These are phyloP conservation scores for Colletotrichum coccodes DNA, from an alignment of 2,329 filamentous ascomycete genomes.

Conservation along the genomic window DNA sequence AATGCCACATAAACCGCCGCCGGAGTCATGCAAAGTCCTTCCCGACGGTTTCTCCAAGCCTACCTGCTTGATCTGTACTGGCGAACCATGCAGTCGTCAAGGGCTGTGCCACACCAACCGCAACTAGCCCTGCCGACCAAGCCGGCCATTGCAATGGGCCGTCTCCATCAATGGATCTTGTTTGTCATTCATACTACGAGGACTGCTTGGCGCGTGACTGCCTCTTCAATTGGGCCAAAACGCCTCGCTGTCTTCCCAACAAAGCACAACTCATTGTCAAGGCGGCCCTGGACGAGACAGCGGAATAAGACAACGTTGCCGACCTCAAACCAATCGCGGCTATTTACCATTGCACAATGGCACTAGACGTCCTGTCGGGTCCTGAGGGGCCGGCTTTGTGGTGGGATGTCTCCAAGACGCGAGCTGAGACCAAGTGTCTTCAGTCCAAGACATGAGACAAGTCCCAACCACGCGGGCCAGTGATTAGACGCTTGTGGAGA, in stretches of 20 bases:
- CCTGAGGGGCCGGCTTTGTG: neutral
- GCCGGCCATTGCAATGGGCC: slow-evolving; percentile 9
- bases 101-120: slow-evolving; percentile 24
- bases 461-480: neutral
- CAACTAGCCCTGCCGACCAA: slow-evolving; percentile 21
- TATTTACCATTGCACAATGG: neutral
- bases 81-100: neutral
- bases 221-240: slow-evolving; percentile 3
- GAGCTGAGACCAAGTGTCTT: neutral
- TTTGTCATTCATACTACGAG: slow-evolving; percentile 20
- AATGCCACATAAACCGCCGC: neutral
- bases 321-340: neutral
- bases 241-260: neutral
- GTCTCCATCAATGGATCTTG: slow-evolving; percentile 26
- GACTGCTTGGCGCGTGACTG: slow-evolving; percentile 3
- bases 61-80: neutral
- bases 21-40: neutral
- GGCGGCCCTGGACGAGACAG: neutral
- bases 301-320: neutral
- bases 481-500: neutral
- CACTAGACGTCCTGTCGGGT: neutral
- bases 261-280: neutral
- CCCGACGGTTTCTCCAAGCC: neutral
- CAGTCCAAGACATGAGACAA: neutral
- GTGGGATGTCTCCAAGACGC: neutral